Evolutionary conservation across 129 eudicot species (phyloP), one percentile per base, ranked within the genome.

Genomic region (Pulicaria dysenterica): DNA sequence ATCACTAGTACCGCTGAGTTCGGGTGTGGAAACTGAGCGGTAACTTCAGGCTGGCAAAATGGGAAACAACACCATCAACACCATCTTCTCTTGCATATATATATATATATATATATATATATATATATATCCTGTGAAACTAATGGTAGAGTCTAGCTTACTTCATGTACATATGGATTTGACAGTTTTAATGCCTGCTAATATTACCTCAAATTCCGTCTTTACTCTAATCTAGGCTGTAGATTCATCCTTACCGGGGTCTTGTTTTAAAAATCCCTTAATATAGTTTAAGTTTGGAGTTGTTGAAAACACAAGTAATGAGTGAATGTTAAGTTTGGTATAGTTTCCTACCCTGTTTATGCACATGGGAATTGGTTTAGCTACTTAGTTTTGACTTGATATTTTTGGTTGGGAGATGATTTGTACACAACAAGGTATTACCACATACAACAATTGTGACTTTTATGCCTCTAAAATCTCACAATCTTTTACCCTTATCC

Each of bases 161-260:
- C 49, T 56, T 67, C 15, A 41, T 75, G 80, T 75, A 75, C 73
- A 75, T 75, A 75, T 53, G 79, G 48, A 74, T 74, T 64, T 53
- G 38, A 51, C 5, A 55, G 63, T 40, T 74, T 61, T 64, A 74
- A 51, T 74, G 34, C 47, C 37, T 39, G 13, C 65, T 63, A 53
- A 42, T 53, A 64, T 44, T 42, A 64, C 65, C 45, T 57, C 44
- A 45, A 71, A 17, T 24, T 24, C 38, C 34, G 17, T 58, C 24
- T 73, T 73, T 45, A 45, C 50, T 47, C 37, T 38, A 38, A 40
- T 48, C 61, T 73, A 60, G 38, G 77, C 47, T 72, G 77, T 72
- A 70, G 65, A 55, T 45, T 57, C 7, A 16, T 58, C 69, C 53
- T 41, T 40, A 63, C 37, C 5, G 51, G 73, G 79, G 79, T 64